Evolutionary conservation across 1,139 yeast species (phyloP), one percentile per base, ranked within the genome.

Genomic region (Geotrichum armillariae): DNA sequence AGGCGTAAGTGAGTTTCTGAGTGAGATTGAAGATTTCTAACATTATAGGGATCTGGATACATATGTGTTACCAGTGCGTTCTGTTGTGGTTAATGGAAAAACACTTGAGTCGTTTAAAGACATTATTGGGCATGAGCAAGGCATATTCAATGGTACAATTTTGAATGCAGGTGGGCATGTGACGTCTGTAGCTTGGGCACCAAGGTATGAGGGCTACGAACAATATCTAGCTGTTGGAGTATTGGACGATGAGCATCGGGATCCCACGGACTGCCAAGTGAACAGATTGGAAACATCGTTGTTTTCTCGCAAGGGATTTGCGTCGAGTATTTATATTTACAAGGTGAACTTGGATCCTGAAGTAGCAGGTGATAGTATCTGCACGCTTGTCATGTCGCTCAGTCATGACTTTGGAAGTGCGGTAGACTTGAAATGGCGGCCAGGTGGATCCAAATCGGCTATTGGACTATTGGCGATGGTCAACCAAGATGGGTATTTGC

Each of bases 401-500:
- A 52, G 74, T 53, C 68, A 80, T 69, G 52, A 67, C 2, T 73
- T 75, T 60, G 95, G 95, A 1, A 78, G 78, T 1, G 70, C 79
- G 1, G 67, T 76, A 55, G 70, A 75, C 47, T 59, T 86, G 52
- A 71, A 72, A 44, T 83, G 88, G 86, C 71, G 75, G 31, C 73
- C 73, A 11, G 48, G 49, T 11, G 75, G 73, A 4, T 38, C 65
- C 1, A 52, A 63, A 18, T 63, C 60, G 8, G 58, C 60, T 0
- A 53, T 69, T 1, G 69, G 82, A 8, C 64, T 79, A 0, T 59
- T 85, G 16, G 77, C 78, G 1, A 83, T 82, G 14, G 72, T 76
- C 0, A 82, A 79, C 58, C 80, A 80, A 39, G 88, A 84, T 63
- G 95, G 95, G 0, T 66, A 71, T 3, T 66, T 82, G 3, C 81